Evolutionary conservation across 1,284 basidiomycete genomes (phyloP), one percentile per base, ranked within the genome.

Genomic region (Ustilago trichophora): DNA sequence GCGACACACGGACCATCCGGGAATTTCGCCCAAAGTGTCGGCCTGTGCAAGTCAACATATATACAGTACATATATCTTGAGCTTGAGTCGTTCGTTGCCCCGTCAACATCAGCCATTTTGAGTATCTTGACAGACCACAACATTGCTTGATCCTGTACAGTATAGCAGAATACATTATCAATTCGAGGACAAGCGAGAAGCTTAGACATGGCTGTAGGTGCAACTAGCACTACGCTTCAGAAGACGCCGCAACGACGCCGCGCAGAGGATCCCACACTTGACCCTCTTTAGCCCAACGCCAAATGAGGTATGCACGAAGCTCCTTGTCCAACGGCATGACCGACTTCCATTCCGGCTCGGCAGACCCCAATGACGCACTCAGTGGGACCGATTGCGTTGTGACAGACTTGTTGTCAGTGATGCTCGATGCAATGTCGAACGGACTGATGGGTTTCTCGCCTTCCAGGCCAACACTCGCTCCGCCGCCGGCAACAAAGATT

Each of bases 281-380:
- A 3, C 64, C 64, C 31, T 55, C 52, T 26, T 67, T 52, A 13
- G 58, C 65, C 58, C 58, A 60, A 1, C 65, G 41, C 66, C 66
- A 69, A 3, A 69, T 29, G 26, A 63, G 58, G 40, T 69, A 63
- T 9, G 66, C 66, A 12, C 55, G 52, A 18, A 69, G 59, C 35
- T 69, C 66, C 48, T 69, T 69, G 43, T 69, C 55, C 4, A 69
- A 51, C 9, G 66, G 54, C 50, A 53, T 52, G 18, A 69, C 59
- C 35, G 51, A 44, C 43, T 57, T 63, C 59, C 66, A 69, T 16
- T 62, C 65, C 12, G 52, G 48, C 29, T 49, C 33, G 1, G n/a
- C 7, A 12, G 11, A 24, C 3, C 16, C 21, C 4, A 25, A 15
- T 18, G 29, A 11, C n/a, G 3, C 7, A 13, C 19, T 18, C 3